Evolutionary conservation across 805 yeast species (phyloP), one percentile per base, ranked within the genome.

Genomic region (Candida pini): DNA sequence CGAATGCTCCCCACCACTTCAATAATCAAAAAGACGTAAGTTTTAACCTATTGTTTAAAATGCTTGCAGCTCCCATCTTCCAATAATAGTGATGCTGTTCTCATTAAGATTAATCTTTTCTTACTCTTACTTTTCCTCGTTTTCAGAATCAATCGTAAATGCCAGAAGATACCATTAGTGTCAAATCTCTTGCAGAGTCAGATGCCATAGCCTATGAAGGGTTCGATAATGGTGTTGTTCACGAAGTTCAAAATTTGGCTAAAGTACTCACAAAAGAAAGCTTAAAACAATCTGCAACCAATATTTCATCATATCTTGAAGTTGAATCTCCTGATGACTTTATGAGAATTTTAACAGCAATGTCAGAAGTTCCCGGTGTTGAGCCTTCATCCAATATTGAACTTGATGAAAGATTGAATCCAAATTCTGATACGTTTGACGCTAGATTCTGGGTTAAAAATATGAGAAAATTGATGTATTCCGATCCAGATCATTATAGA

Each of bases 381-480:
- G 46, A 48, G 28, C 71, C 78, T 2, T 64, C 50, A 33, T 43
- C 34, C 15, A 26, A 28, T 4, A 33, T 22, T 12, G 48, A 38
- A 3, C 34, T 53, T 20, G 64, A 63, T 33, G 66, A 71, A n/a
- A 48, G 63, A 34, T 61, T 81, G 45, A 76, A 81, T 48, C 88
- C 88, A 1, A 62, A 64, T 16, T 63, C 72, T 33, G 79, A 72
- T n/a, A 50, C 68, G 6, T 80, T 80, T 51, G 69, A 71, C 44
- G 67, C 82, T 33, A 73, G 69, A 48, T 72, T 69, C 36, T 80
- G 88, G 88, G 77, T 80, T 36, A 76, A 76, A 49, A 80, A 80
- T 47, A 54, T 78, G 60, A 64, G 78, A 39, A 73, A 72, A 40
- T 49, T 80, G 39, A 55, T 60, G 44, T 66, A 65, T 23, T 50